Conservation (phyloP, 768 basidiomycete genomes). For the Lentinula aciculospora region DNA sequence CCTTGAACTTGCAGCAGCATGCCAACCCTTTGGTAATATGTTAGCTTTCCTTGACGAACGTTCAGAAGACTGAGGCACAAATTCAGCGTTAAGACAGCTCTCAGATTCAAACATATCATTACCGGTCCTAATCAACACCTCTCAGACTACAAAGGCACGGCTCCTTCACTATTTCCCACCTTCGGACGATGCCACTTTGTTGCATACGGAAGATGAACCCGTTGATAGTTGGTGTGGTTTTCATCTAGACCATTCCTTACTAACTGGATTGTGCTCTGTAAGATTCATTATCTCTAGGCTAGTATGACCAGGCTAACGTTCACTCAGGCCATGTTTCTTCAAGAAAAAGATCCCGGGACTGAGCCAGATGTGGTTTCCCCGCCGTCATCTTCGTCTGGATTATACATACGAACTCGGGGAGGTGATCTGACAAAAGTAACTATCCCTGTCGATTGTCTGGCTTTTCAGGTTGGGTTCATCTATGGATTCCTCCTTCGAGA, state of each 20-base stretch:
- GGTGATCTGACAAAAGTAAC: constrained; percentile 75
- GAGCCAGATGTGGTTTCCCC: constrained; percentile 49
- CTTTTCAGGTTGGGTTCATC: constrained; percentile 50
- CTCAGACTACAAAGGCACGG: constrained; percentile 86
- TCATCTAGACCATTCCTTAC: constrained; percentile 84
- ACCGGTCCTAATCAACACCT: constrained; percentile 62
- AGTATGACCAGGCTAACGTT: background rate
- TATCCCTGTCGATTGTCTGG: constrained; percentile 81
- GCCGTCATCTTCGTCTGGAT: constrained; percentile 74
- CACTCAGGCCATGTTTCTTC: constrained; percentile 77
- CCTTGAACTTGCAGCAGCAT: constrained; percentile 74
- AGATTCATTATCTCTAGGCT: constrained; percentile 14
- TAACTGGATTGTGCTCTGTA: constrained; percentile 92
- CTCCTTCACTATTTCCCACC: constrained; percentile 96
- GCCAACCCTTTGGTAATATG: constrained; percentile 78
- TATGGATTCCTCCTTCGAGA: background rate
- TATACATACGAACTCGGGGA: constrained; percentile 87
- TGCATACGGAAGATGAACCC: constrained; percentile 47
- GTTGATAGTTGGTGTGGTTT: constrained; percentile 94
- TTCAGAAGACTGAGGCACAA: background rate
- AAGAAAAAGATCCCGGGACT: constrained; percentile 29
- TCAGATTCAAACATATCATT: constrained; percentile 65
- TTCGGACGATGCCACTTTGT: constrained; percentile 26
- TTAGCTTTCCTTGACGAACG: background rate
- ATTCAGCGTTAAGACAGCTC: constrained; percentile 57